Evolutionary conservation across 2,329 filamentous ascomycete species (phyloP).

Genomic region (Diaporthe batatas): DNA sequence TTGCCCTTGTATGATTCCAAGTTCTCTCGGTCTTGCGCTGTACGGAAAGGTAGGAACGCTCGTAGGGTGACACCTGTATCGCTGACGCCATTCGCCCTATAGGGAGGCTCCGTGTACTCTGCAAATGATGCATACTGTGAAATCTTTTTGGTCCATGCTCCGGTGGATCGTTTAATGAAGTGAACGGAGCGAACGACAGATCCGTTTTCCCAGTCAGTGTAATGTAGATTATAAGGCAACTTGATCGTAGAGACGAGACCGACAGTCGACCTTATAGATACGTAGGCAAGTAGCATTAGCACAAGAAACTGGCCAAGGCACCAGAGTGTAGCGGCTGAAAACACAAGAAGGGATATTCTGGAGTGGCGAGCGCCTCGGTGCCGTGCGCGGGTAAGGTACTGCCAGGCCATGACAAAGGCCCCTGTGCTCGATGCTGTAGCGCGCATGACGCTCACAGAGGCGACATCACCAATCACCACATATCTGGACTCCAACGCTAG

Average conservation of each 20-base stretch:
- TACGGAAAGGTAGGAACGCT: conserved; percentile 5
- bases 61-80: conserved; percentile 4
- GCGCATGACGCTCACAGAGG: conserved; percentile 4
- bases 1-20: background rate
- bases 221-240: background rate
- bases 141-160: background rate
- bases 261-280: background rate
- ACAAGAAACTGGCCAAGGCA: background rate
- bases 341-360: background rate
- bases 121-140: background rate
- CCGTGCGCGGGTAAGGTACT: background rate
- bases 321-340: background rate
- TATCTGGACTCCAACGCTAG: conserved; percentile 15
- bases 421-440: background rate
- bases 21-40: background rate
- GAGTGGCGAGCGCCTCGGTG: background rate
- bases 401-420: conserved; percentile 5
- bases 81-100: conserved; percentile 6
- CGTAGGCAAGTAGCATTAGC: conserved; percentile 4
- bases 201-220: background rate
- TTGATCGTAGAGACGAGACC: background rate
- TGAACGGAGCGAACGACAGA: too few relatives aligned
- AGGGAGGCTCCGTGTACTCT: conserved; percentile 2
- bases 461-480: background rate
- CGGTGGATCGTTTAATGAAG: fast-evolving